These are phyloP conservation scores for Chenopodium berlandieri DNA, from an alignment of 148 eudicot genomes.

Conservation along the genomic window DNA sequence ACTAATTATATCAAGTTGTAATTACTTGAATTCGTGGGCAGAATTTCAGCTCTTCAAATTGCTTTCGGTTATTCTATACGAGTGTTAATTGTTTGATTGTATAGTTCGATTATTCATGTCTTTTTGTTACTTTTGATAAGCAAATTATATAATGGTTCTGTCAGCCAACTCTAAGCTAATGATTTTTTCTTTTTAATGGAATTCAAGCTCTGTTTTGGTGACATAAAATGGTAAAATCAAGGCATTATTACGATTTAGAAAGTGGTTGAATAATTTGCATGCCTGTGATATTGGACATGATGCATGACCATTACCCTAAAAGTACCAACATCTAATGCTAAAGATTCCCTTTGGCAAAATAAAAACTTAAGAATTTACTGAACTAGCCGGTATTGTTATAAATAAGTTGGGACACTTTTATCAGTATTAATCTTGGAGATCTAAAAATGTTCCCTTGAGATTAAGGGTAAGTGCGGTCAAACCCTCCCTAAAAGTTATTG, in stretches of 20 bases:
- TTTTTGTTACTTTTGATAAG: too few relatives aligned
- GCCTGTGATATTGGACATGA: slow-evolving; percentile 21
- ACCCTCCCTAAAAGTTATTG: slow-evolving; percentile 3
- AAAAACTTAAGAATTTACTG: background rate
- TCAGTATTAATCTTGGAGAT: slow-evolving; percentile 22
- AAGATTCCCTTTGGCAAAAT: slow-evolving; percentile 17
- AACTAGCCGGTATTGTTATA: background rate
- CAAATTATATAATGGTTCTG: too few relatives aligned
- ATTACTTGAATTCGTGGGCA: too few relatives aligned
- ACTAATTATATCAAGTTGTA: too few relatives aligned
- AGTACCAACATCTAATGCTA: slow-evolving; percentile 19
- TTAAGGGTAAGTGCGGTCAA: slow-evolving; percentile 32
- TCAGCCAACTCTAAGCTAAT: too few relatives aligned
- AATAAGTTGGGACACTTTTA: background rate
- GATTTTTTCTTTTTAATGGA: too few relatives aligned
- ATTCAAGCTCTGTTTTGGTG: background rate
- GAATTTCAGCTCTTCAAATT: too few relatives aligned
- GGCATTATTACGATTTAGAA: background rate
- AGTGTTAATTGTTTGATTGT: too few relatives aligned
- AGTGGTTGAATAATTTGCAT: background rate
- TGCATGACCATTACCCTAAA: slow-evolving; percentile 18
- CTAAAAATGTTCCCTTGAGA: slow-evolving; percentile 31
- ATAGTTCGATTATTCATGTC: too few relatives aligned
- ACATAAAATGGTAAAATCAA: background rate
- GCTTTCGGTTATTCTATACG: too few relatives aligned